A percentile compares a stretch with the other conserved stretches of the same genome.
These are phyloP conservation scores for Acer negundo DNA, from an alignment of 345 rosid species.

Conservation along the genomic window DNA sequence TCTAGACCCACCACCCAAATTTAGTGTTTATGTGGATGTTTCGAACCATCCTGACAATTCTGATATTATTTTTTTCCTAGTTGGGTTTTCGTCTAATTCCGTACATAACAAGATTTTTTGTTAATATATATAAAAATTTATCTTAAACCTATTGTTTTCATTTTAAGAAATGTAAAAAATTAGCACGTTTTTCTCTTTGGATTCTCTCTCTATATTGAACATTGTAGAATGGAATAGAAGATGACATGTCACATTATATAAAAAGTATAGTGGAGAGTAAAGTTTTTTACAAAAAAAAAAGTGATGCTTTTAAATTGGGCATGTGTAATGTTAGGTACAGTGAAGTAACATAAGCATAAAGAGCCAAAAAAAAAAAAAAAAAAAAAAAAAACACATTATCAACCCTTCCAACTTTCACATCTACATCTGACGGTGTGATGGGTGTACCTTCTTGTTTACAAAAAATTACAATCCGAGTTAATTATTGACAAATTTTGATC, in stretches of 20 bases:
- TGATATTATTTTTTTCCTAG: neutral
- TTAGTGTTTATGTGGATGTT: neutral
- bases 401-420: too few species aligned
- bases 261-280: neutral
- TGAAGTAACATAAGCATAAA: neutral
- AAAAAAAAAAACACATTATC: neutral
- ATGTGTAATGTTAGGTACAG: slow-evolving; percentile 9
- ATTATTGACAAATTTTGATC: too few species aligned
- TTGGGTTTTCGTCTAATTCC: neutral
- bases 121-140: too few species aligned
- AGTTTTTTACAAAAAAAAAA: neutral
- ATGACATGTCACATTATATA: slow-evolving; percentile 5
- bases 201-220: neutral
- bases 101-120: neutral
- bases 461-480: too few species aligned
- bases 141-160: neutral
- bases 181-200: neutral
- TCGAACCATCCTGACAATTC: neutral
- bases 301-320: neutral
- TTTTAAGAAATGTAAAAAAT: neutral
- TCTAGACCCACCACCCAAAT: slow-evolving; percentile 10
- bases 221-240: neutral
- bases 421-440: too few species aligned
- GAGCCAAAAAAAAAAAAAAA: neutral
- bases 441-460: too few species aligned